phyloP scores from a whole-genome alignment of 225 moss, liverwort and hornwort species.

The Polytrichum commune region DNA sequence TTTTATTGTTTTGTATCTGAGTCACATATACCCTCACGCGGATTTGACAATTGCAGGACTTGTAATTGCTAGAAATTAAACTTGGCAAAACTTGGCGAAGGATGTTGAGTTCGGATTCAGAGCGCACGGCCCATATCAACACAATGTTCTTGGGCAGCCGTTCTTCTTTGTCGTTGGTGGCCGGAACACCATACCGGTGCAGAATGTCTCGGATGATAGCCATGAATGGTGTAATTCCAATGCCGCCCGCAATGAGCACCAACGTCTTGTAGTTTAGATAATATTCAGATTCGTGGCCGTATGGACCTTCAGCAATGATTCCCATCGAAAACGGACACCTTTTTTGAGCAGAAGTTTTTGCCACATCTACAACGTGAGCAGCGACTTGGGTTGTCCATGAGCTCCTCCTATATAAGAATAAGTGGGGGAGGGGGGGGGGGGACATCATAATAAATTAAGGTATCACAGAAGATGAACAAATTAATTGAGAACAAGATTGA shows the following conservation, averaged over 20 bases:
- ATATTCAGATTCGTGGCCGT: not conserved
- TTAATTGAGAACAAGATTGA: too few relatives aligned
- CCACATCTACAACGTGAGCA: not conserved
- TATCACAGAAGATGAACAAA: not conserved
- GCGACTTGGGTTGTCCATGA: not conserved
- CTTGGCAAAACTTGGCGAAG: not conserved
- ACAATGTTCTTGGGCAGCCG: constrained; percentile 8
- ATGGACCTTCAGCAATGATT: constrained; percentile 5
- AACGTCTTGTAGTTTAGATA: not conserved
- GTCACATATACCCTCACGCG: not conserved
- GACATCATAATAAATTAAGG: too few relatives aligned
- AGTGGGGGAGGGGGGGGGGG: too few relatives aligned
- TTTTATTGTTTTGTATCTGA: too few relatives aligned
- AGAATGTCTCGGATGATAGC: constrained; percentile 34
- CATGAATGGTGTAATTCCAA: constrained; percentile 38
- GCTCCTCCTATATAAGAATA: constrained; percentile 1
- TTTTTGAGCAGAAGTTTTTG: not conserved
- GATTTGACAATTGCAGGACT: not conserved
- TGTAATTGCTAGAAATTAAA: not conserved
- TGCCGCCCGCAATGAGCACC: constrained; percentile 1
- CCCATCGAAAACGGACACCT: not conserved
- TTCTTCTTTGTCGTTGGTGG: not conserved
- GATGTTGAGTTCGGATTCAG: not conserved
- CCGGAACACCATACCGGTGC: constrained; percentile 5
- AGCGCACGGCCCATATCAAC: constrained; percentile 13